phyloP scores from a whole-genome alignment of 306 rosid species.

The Lithocarpus polystachyus region DNA sequence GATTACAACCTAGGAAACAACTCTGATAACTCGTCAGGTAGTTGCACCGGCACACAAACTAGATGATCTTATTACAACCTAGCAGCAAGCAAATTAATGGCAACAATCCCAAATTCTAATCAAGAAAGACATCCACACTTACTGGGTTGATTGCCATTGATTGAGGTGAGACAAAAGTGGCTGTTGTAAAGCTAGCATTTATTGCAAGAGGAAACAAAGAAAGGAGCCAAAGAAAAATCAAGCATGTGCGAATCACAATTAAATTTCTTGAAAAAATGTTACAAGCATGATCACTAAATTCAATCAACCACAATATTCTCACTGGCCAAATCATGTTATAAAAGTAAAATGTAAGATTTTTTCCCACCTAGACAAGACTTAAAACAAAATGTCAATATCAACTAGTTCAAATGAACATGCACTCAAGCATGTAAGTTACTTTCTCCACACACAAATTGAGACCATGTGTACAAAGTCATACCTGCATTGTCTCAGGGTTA shows the following conservation, averaged over 20 bases:
- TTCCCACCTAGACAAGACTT: background rate
- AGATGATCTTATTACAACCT: background rate
- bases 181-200: conserved; percentile 50
- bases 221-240: background rate
- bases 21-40: background rate
- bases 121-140: conserved; percentile 15
- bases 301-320: background rate
- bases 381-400: background rate
- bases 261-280: background rate
- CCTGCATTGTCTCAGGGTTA: conserved; percentile 60
- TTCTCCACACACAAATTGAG: background rate
- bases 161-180: conserved; percentile 37
- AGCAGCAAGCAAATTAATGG: background rate
- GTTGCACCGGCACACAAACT: too few relatives aligned
- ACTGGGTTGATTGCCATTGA: conserved; percentile 48
- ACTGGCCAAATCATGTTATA: too few relatives aligned
- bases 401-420: background rate
- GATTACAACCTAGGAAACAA: background rate
- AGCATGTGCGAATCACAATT: background rate
- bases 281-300: background rate
- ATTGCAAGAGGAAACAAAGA: conserved; percentile 27
- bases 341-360: background rate
- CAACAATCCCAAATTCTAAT: background rate
- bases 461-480: conserved; percentile 3
- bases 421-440: background rate